A percentile compares a stretch with the other conserved stretches of the same genome.
Conservation (phyloP, 331 rosid genomes). For the Quercus lobata region DNA sequence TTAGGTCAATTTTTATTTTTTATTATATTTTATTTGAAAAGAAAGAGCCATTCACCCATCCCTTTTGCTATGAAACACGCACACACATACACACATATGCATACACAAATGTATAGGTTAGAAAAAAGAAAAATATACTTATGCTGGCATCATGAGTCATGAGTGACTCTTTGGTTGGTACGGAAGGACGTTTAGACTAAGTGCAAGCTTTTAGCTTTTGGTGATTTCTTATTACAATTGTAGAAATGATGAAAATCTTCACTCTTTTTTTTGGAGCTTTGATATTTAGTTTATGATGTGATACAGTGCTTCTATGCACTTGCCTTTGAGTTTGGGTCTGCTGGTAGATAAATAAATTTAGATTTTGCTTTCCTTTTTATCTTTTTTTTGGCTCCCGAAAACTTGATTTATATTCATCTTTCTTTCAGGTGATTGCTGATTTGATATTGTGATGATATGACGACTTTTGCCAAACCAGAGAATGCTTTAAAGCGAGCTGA, state of each 20-base stretch:
- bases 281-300: background rate
- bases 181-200: background rate
- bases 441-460: conserved; percentile 32
- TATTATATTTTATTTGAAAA: no score
- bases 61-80: no score
- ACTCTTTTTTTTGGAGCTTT: background rate
- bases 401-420: background rate
- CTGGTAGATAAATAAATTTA: background rate
- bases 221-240: background rate
- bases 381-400: background rate
- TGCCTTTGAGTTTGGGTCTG: background rate
- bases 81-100: background rate
- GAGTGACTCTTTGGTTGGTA: background rate
- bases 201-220: background rate
- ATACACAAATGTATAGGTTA: background rate
- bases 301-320: background rate
- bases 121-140: background rate
- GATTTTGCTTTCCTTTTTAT: background rate
- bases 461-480: conserved; percentile 76
- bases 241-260: background rate
- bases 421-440: conserved; percentile 26
- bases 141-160: background rate
- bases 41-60: no score
- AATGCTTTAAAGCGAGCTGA: conserved; percentile 88
- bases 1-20: no score